These are phyloP conservation scores for Craterostigma plantagineum DNA, from an alignment of 257 asterid species.

Conservation along the genomic window DNA sequence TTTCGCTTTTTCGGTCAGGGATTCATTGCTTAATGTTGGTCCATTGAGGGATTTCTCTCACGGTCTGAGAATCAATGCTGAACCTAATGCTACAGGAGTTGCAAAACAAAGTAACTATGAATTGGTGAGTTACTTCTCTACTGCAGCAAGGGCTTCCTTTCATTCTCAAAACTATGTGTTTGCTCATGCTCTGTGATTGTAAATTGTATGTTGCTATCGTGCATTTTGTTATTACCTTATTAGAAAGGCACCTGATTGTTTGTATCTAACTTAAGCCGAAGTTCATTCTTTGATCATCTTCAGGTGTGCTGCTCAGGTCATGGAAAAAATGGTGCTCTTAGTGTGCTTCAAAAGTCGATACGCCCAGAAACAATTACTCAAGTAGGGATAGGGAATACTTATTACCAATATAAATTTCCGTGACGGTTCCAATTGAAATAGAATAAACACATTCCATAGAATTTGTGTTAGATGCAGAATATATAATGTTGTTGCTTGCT, in stretches of 20 bases:
- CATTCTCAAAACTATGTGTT: neutral
- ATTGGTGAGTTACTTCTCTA: slow-evolving; percentile 38
- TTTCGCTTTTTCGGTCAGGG: slow-evolving; percentile 84
- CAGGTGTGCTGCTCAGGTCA: slow-evolving; percentile 99
- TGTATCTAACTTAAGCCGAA: too few relatives aligned
- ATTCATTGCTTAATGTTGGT: slow-evolving; percentile 81
- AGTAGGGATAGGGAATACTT: too few relatives aligned
- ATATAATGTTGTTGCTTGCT: too few relatives aligned
- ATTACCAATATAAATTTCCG: too few relatives aligned
- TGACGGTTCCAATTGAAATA: too few relatives aligned
- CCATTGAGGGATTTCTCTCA: slow-evolving; percentile 81
- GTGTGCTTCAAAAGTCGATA: slow-evolving; percentile 81
- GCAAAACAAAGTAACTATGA: slow-evolving; percentile 91
- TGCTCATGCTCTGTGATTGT: neutral
- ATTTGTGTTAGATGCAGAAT: too few relatives aligned
- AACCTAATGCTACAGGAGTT: slow-evolving; percentile 64
- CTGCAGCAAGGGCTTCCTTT: neutral
- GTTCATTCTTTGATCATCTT: slow-evolving; percentile 15
- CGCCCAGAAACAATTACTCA: slow-evolving; percentile 95
- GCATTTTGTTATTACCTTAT: too few relatives aligned
- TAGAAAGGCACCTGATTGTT: too few relatives aligned
- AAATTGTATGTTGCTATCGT: too few relatives aligned
- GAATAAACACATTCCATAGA: too few relatives aligned
- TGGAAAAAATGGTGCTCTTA: slow-evolving; percentile 90
- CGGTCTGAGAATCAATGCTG: slow-evolving; percentile 81